Percentiles rank a stretch among this genome's conserved stretches.
These are phyloP conservation scores for Penicillium diatomitis DNA, from an alignment of 495 filamentous ascomycete genomes.

Conservation along the genomic window DNA sequence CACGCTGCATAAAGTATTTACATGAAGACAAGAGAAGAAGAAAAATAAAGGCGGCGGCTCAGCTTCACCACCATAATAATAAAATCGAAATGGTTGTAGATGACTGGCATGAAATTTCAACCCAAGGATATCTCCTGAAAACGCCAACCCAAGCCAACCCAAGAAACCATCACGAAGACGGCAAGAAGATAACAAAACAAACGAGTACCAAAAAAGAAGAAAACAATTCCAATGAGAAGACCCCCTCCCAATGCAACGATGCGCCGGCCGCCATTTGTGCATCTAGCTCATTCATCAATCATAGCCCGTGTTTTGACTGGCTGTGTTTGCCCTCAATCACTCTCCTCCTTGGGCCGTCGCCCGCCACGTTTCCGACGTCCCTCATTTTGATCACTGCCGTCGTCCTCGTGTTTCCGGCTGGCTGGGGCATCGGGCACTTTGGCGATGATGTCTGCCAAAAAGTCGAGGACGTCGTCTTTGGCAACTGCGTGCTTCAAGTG, in stretches of 20 bases:
- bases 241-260: conserved; percentile 4
- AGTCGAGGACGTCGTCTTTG: conserved; percentile 85
- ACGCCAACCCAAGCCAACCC: too few relatives aligned
- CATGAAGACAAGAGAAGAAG: conserved; percentile 1
- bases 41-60: not conserved
- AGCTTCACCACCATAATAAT: too few relatives aligned
- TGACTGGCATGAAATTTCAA: too few relatives aligned
- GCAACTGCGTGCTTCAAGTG: conserved; percentile 86
- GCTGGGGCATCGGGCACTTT: conserved; percentile 69
- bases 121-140: too few relatives aligned
- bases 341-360: conserved; percentile 40
- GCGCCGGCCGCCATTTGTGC: conserved; percentile 14
- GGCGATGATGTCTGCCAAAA: conserved; percentile 80
- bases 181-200: too few relatives aligned
- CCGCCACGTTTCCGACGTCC: conserved; percentile 40
- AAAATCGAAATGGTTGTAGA: too few relatives aligned
- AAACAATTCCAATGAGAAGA: too few relatives aligned
- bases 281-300: conserved; percentile 21
- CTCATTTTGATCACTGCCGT: conserved; percentile 41
- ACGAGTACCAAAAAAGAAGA: too few relatives aligned
- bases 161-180: too few relatives aligned
- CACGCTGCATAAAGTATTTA: not conserved
- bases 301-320: conserved; percentile 2
- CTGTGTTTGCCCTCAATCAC: conserved; percentile 17
- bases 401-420: conserved; percentile 44